phyloP scores from a whole-genome alignment of 108 stramenopile species.

The Pseudonitzschia pungens region DNA sequence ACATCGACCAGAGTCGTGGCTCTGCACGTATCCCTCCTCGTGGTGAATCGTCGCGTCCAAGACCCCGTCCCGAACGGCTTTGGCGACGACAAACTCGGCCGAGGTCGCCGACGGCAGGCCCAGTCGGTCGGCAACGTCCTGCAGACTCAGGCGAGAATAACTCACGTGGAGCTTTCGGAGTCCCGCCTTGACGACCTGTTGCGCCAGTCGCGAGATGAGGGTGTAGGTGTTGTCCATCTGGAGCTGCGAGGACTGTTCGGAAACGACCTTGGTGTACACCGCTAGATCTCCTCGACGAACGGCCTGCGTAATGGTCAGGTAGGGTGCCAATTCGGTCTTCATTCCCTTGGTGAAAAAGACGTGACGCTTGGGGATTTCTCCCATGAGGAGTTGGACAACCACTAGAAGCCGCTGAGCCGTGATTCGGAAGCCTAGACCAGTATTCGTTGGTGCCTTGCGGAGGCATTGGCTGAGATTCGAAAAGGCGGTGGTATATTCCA shows the following conservation, averaged over 20 bases:
- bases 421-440: constrained; percentile 90
- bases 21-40: constrained; percentile 84
- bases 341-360: constrained; percentile 88
- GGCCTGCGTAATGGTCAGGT: constrained; percentile 93
- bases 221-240: constrained; percentile 87
- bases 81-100: constrained; percentile 97
- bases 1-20: constrained; percentile 94
- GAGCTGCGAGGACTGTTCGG: constrained; percentile 63
- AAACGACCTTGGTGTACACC: constrained; percentile 77
- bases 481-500: constrained; percentile 94
- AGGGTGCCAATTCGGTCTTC: constrained; percentile 80
- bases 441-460: constrained; percentile 94
- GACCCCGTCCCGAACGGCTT: constrained; percentile 98
- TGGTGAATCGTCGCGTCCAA: constrained; percentile 98
- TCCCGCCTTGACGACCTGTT: constrained; percentile 98
- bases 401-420: constrained; percentile 83
- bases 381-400: constrained; percentile 95
- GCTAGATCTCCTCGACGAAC: constrained; percentile 94
- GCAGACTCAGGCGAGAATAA: constrained; percentile 85
- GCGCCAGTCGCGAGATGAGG: constrained; percentile 93
- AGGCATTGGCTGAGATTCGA: constrained; percentile 92
- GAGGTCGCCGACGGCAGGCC: constrained; percentile 79
- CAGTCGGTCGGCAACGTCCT: constrained; percentile 90
- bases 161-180: constrained; percentile 92
- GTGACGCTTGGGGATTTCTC: constrained; percentile 93